Evolutionary conservation across 202 grass and related monocot genomes (phyloP).

Genomic region (Carex arenaria): DNA sequence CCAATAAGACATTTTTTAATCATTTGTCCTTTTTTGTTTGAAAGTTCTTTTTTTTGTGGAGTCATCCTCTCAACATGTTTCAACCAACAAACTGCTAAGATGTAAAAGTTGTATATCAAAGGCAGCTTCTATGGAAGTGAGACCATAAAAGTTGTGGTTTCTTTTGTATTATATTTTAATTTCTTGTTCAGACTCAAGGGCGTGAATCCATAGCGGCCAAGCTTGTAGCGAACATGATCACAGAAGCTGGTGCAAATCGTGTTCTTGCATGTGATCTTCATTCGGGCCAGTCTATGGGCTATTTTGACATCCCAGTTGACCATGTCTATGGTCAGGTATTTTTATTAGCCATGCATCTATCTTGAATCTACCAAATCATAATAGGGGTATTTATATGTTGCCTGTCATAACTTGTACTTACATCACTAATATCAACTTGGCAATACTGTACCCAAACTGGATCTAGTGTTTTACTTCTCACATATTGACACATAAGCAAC

Average conservation of each 20-base stretch:
- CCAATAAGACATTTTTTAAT: background rate
- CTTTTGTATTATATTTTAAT: background rate
- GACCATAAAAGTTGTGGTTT: background rate
- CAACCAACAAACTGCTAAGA: background rate
- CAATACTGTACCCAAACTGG: background rate
- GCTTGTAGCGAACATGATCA: slow-evolving; percentile 99
- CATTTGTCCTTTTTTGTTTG: background rate
- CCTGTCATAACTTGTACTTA: background rate
- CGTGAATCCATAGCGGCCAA: slow-evolving; percentile 98
- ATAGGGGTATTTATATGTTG: background rate
- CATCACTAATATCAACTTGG: background rate
- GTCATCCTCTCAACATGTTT: background rate
- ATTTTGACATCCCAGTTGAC: slow-evolving; percentile 97
- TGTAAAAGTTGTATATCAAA: background rate
- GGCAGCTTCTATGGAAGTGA: background rate
- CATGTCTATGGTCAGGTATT: slow-evolving; percentile 96
- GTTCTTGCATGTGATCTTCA: slow-evolving; percentile 96
- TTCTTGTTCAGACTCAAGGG: slow-evolving; percentile 83
- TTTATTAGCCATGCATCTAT: slow-evolving; percentile 11
- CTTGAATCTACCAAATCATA: background rate
- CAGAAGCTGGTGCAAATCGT: slow-evolving; percentile 95
- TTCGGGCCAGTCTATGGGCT: slow-evolving; percentile 98
- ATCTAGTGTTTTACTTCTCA: background rate
- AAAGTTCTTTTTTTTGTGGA: background rate
- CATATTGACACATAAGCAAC: background rate